phyloP scores from a whole-genome alignment of 805 yeast species.

The Wickerhamomyces chambardii region DNA sequence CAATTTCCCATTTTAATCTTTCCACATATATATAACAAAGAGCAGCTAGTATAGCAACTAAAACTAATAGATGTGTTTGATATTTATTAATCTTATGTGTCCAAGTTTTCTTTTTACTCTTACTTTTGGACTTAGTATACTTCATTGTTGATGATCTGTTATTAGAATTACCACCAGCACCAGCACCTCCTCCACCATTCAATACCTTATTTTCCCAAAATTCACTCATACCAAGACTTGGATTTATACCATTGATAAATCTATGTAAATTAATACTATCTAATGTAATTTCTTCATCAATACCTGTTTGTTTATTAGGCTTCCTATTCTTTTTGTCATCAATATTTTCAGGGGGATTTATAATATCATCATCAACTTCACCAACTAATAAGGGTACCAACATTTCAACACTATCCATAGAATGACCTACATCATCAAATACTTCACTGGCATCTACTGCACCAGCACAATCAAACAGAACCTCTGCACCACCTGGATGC shows the following conservation, averaged over 20 bases:
- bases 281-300: background rate
- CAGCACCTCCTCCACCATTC: constrained; percentile 1
- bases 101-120: too few species aligned
- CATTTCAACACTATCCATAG: constrained; percentile 85
- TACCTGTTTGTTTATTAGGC: background rate
- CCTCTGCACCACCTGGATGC: constrained; percentile 71
- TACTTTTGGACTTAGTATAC: background rate
- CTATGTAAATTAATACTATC: constrained; percentile 2
- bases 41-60: constrained; percentile 12
- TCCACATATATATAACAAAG: constrained; percentile 8
- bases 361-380: constrained; percentile 39
- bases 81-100: constrained; percentile 1
- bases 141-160: background rate
- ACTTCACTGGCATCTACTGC: constrained; percentile 63
- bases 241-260: constrained; percentile 1
- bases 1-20: constrained; percentile 6
- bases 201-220: constrained; percentile 4
- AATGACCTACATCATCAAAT: constrained; percentile 93
- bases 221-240: constrained; percentile 16
- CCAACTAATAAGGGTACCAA: constrained; percentile 67
- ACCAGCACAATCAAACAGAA: constrained; percentile 71
- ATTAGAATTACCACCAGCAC: too few species aligned
- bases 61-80: constrained; percentile 1
- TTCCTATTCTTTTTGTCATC: background rate
- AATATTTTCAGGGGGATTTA: background rate